These are phyloP conservation scores for Lineolata rhizophorae DNA, from an alignment of 495 filamentous ascomycete species.

Conservation along the genomic window DNA sequence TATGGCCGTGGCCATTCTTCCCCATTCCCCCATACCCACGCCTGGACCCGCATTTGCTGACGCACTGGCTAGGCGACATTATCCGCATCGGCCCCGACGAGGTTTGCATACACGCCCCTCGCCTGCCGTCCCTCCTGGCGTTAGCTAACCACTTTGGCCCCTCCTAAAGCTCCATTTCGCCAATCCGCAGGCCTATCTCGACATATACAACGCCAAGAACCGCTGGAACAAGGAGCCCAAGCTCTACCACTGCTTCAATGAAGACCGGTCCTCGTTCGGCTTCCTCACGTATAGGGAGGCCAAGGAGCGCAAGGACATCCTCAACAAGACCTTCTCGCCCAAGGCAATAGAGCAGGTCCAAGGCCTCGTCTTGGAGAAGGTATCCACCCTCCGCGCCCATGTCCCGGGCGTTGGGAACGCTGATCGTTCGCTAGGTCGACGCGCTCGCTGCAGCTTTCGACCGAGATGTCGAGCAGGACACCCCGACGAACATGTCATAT, in stretches of 20 bases:
- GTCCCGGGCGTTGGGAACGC: no score
- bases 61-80: background rate
- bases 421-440: no score
- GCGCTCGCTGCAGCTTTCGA: slow-evolving; percentile 8
- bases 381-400: slow-evolving; percentile 14
- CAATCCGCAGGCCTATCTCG: slow-evolving; percentile 18
- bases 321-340: slow-evolving; percentile 19
- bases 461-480: slow-evolving; percentile 2
- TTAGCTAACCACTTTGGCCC: background rate
- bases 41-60: background rate
- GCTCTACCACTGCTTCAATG: slow-evolving; percentile 17
- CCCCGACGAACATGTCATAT: slow-evolving; percentile 12
- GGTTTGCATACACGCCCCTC: background rate
- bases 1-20: background rate
- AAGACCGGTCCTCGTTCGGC: slow-evolving; percentile 18
- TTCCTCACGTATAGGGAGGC: slow-evolving; percentile 15
- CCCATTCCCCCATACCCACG: background rate
- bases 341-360: slow-evolving; percentile 15
- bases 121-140: background rate
- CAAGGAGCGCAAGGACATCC: slow-evolving; percentile 18
- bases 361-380: slow-evolving; percentile 17
- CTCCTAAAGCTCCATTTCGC: slow-evolving; percentile 20
- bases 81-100: slow-evolving; percentile 1
- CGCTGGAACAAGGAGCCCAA: slow-evolving; percentile 19
- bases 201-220: slow-evolving; percentile 17